phyloP scores from a whole-genome alignment of 1,139 yeast species.

The Geotrichum armillariae region DNA sequence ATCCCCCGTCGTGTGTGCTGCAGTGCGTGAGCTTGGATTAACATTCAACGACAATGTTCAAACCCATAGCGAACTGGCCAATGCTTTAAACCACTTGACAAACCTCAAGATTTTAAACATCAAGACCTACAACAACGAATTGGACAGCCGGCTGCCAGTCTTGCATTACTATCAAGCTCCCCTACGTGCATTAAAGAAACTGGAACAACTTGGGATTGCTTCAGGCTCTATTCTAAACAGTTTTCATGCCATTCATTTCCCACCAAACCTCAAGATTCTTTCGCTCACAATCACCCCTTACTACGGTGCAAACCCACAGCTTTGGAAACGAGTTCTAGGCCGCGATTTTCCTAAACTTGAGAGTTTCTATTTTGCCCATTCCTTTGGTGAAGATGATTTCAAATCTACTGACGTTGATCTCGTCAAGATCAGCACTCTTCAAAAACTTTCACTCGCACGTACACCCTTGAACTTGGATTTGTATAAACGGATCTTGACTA shows the following conservation, averaged over 20 bases:
- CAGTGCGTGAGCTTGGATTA: constrained; percentile 16
- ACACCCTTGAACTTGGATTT: constrained; percentile 7
- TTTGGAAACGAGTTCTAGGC: constrained; percentile 17
- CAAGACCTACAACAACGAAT: constrained; percentile 16
- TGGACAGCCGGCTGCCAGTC: constrained; percentile 13
- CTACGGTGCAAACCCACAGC: constrained; percentile 18
- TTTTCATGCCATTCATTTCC: constrained; percentile 19
- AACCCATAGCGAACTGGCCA: constrained; percentile 14
- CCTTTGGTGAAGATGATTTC: constrained; percentile 11
- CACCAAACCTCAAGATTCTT: constrained; percentile 13
- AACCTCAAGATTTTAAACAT: constrained; percentile 17
- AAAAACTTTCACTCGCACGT: constrained; percentile 10
- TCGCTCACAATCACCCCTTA: constrained; percentile 18
- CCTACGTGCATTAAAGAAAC: constrained; percentile 13
- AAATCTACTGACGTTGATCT: constrained; percentile 6
- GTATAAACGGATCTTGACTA: constrained; percentile 5
- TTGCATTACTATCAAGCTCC: constrained; percentile 20
- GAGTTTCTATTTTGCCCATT: constrained; percentile 18
- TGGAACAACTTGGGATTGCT: constrained; percentile 20
- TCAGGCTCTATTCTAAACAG: constrained; percentile 19
- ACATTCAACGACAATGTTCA: constrained; percentile 14
- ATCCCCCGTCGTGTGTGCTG: constrained; percentile 11
- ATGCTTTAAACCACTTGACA: constrained; percentile 7
- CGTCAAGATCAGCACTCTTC: constrained; percentile 12
- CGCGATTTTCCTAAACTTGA: constrained; percentile 17